A percentile compares a stretch with the other conserved stretches of the same genome.
Conservation (phyloP, 306 rosid species). For the Cercis canadensis region DNA sequence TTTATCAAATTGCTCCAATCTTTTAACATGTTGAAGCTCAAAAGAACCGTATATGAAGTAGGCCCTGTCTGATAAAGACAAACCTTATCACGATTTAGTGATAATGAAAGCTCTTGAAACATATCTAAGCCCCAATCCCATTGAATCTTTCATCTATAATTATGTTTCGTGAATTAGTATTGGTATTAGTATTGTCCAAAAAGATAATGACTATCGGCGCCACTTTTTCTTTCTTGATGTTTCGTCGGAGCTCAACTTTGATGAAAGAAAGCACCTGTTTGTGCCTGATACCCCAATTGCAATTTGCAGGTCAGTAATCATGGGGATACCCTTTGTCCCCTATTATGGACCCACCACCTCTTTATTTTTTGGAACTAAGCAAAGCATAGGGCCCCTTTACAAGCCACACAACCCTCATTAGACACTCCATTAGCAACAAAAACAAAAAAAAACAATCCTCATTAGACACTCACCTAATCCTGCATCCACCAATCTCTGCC, state of each 20-base stretch:
- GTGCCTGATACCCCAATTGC: slow-evolving; percentile 51
- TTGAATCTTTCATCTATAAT: slow-evolving; percentile 47
- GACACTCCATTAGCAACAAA: too few relatives aligned
- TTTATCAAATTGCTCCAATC: neutral
- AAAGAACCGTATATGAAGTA: slow-evolving; percentile 11
- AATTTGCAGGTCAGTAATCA: slow-evolving; percentile 61
- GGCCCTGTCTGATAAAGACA: slow-evolving; percentile 38
- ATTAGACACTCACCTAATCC: slow-evolving; percentile 23
- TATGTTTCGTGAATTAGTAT: slow-evolving; percentile 42
- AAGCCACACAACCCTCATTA: slow-evolving; percentile 36
- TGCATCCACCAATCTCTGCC: slow-evolving; percentile 17
- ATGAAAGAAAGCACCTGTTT: slow-evolving; percentile 39
- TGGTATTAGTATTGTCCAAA: slow-evolving; percentile 23
- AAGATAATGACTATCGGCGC: slow-evolving; percentile 38
- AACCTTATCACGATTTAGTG: slow-evolving; percentile 47
- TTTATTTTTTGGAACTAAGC: slow-evolving; percentile 44
- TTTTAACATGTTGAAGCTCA: neutral
- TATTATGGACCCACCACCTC: slow-evolving; percentile 52
- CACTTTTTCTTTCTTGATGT: slow-evolving; percentile 23
- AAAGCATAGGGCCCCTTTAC: slow-evolving; percentile 34
- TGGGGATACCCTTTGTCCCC: slow-evolving; percentile 88
- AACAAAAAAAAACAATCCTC: neutral
- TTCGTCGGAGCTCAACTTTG: slow-evolving; percentile 45
- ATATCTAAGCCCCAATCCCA: slow-evolving; percentile 45
- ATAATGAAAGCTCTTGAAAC: slow-evolving; percentile 49